Conservation (phyloP, 139 green algal species). For the Choricystis sp. region DNA sequence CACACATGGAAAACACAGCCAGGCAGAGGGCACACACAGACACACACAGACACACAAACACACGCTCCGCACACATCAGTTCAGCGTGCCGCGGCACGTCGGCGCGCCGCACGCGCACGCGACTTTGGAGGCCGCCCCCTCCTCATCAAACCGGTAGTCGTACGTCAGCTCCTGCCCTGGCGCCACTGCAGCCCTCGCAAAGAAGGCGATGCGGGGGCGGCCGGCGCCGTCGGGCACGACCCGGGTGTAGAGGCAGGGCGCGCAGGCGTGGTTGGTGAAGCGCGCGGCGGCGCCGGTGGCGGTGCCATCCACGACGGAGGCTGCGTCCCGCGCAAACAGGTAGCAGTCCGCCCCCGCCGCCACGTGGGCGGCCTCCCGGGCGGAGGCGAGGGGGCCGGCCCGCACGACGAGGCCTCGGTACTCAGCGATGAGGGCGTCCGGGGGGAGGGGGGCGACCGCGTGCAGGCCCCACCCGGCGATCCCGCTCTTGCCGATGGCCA, state of each 20-base stretch:
- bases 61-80: neutral
- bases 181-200: slow-evolving; percentile 52
- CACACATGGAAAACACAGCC: too few relatives aligned
- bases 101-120: neutral
- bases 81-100: neutral
- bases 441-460: slow-evolving; percentile 34
- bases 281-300: slow-evolving; percentile 41
- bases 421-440: slow-evolving; percentile 74
- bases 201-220: slow-evolving; percentile 55
- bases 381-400: slow-evolving; percentile 38
- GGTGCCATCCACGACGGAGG: slow-evolving; percentile 69
- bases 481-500: slow-evolving; percentile 73
- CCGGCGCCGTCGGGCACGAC: slow-evolving; percentile 43
- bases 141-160: slow-evolving; percentile 37
- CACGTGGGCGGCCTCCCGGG: slow-evolving; percentile 55
- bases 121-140: neutral
- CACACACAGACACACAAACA: too few relatives aligned
- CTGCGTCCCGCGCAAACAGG: slow-evolving; percentile 66
- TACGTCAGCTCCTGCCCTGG: slow-evolving; percentile 81
- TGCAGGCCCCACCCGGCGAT: slow-evolving; percentile 83
- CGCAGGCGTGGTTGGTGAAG: slow-evolving; percentile 89
- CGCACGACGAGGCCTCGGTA: slow-evolving; percentile 53
- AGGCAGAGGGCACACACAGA: too few relatives aligned
- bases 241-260: slow-evolving; percentile 72
- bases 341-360: slow-evolving; percentile 65